Evolutionary conservation across 2,329 filamentous ascomycete species (phyloP).

Genomic region (Coniochaeta sp.): DNA sequence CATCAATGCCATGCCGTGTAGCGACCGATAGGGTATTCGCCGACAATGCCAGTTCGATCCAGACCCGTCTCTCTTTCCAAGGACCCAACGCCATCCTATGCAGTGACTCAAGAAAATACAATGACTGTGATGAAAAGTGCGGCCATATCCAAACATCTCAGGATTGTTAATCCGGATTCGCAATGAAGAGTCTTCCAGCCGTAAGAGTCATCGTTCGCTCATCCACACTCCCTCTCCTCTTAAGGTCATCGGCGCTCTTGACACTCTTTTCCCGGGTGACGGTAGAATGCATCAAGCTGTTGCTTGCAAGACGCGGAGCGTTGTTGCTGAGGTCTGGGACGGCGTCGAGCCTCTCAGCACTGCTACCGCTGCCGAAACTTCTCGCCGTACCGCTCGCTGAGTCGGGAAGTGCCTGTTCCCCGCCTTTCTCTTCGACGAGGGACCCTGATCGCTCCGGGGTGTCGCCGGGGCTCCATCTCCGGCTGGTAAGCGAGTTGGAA

Average conservation of each 20-base stretch:
- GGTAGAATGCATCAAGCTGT: slow-evolving; percentile 49
- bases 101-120: neutral
- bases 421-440: slow-evolving; percentile 35
- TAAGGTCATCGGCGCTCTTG: slow-evolving; percentile 64
- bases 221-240: slow-evolving; percentile 73
- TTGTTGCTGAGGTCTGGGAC: slow-evolving; percentile 44
- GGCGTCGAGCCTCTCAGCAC: slow-evolving; percentile 53
- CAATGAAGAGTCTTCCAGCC: slow-evolving; percentile 70
- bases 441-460: slow-evolving; percentile 50
- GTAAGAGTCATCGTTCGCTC: slow-evolving; percentile 73
- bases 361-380: slow-evolving; percentile 49
- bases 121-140: neutral
- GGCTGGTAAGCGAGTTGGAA: slow-evolving; percentile 23
- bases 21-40: neutral
- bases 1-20: neutral
- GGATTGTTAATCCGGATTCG: slow-evolving; percentile 64
- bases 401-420: slow-evolving; percentile 28
- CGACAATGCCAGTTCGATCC: neutral
- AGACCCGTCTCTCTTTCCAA: neutral
- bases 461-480: slow-evolving; percentile 44
- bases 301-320: slow-evolving; percentile 46
- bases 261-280: slow-evolving; percentile 58
- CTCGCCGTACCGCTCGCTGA: slow-evolving; percentile 38
- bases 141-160: neutral
- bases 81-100: neutral